A percentile compares a stretch with the other conserved stretches of the same genome.
Evolutionary conservation across 2,329 filamentous ascomycete species (phyloP).

Genomic region (Exophiala xenobiotica): DNA sequence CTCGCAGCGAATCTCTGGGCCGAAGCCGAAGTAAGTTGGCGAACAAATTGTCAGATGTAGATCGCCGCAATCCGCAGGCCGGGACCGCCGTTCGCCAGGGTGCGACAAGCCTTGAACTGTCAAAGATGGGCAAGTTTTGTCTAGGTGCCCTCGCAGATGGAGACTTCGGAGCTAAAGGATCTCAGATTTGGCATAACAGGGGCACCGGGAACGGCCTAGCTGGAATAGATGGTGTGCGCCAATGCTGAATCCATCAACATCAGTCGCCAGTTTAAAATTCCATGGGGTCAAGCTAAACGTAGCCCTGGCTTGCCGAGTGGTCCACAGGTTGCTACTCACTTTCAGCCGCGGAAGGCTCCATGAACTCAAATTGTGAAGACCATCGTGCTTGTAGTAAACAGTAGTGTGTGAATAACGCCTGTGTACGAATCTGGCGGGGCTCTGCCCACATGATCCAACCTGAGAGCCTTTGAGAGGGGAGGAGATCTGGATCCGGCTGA

Average conservation of each 20-base stretch:
- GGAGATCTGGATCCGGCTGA: not conserved
- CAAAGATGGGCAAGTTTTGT: constrained; percentile 3
- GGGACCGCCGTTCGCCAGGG: constrained; percentile 22
- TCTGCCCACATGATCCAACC: not conserved
- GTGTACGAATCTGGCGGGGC: too few relatives aligned
- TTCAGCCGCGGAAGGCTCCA: constrained; percentile 1
- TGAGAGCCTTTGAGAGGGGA: not conserved
- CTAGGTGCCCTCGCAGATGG: not conserved
- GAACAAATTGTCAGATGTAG: constrained; percentile 24
- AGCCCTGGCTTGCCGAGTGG: not conserved
- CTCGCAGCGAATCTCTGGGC: constrained; percentile 10
- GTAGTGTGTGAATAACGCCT: too few relatives aligned
- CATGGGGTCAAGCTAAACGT: not conserved
- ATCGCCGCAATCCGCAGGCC: constrained; percentile 25
- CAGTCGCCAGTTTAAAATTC: not conserved
- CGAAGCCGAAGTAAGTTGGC: constrained; percentile 10
- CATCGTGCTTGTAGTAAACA: too few relatives aligned
- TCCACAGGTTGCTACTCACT: not conserved
- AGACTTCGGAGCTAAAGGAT: constrained; percentile 2
- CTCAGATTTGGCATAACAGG: constrained; percentile 1
- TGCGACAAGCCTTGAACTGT: constrained; percentile 7
- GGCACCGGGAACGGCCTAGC: constrained; percentile 1
- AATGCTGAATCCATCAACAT: not conserved
- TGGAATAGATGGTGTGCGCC: not conserved
- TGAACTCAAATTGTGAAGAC: too few relatives aligned